phyloP scores from a whole-genome alignment of 441 rosid genomes.

The Breynia disticha region DNA sequence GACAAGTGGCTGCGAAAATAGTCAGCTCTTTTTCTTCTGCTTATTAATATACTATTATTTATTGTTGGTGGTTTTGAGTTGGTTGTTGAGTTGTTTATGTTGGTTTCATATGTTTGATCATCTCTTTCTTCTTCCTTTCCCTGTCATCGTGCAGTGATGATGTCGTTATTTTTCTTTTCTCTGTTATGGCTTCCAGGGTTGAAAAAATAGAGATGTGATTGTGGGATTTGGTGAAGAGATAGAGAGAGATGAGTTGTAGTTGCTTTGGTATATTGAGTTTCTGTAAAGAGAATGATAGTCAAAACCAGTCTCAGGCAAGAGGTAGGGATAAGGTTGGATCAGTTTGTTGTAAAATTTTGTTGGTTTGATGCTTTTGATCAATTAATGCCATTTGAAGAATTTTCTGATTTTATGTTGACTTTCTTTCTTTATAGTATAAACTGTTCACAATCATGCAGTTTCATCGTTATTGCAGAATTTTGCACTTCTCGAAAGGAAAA shows the following conservation, averaged over 20 bases:
- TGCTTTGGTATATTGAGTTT: constrained; percentile 40
- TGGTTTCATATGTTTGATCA: background rate
- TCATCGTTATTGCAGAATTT: too few species aligned
- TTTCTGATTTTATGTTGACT: background rate
- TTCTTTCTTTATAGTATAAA: background rate
- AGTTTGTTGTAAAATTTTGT: background rate
- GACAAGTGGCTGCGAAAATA: too few species aligned
- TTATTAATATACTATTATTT: too few species aligned
- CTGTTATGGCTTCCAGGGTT: constrained; percentile 8
- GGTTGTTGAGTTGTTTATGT: background rate
- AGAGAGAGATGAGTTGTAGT: constrained; percentile 40
- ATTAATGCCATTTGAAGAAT: background rate
- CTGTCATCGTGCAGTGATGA: background rate
- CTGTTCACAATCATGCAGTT: background rate
- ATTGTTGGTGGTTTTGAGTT: background rate
- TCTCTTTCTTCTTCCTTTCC: background rate
- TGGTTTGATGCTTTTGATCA: background rate
- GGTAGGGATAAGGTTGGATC: constrained; percentile 28
- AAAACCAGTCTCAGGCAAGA: constrained; percentile 29
- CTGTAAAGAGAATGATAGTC: constrained; percentile 27
- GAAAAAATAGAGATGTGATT: constrained; percentile 14
- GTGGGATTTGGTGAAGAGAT: constrained; percentile 10
- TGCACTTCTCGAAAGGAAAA: too few species aligned
- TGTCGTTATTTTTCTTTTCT: background rate
- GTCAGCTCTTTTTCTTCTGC: too few species aligned